phyloP scores from a whole-genome alignment of 23 red algal species.

The Gracilaria caudata region DNA sequence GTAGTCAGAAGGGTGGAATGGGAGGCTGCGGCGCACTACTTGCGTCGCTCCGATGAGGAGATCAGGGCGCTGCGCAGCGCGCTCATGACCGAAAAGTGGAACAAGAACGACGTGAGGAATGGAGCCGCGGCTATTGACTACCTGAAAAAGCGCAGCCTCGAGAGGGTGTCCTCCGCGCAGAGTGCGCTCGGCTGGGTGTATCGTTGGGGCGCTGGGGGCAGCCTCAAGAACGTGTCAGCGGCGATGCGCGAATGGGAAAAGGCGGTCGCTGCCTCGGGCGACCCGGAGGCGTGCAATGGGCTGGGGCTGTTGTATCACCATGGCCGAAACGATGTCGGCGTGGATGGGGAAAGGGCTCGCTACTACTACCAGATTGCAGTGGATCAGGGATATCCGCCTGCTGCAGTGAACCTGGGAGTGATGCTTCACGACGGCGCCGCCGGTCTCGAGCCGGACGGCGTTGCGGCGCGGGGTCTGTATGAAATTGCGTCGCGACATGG shows the following conservation, averaged over 20 bases:
- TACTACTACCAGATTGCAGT: slow-evolving; percentile 57
- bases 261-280: slow-evolving; percentile 17
- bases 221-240: slow-evolving; percentile 23
- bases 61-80: slow-evolving; percentile 21
- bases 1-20: slow-evolving; percentile 62
- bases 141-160: slow-evolving; percentile 15
- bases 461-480: slow-evolving; percentile 34
- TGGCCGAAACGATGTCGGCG: slow-evolving; percentile 21
- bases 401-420: slow-evolving; percentile 60
- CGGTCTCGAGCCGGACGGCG: slow-evolving; percentile 31
- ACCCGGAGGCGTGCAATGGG: slow-evolving; percentile 57
- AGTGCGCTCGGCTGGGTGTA: slow-evolving; percentile 65
- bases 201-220: slow-evolving; percentile 60
- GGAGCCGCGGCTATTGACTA: slow-evolving; percentile 28
- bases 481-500: slow-evolving; percentile 51
- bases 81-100: slow-evolving; percentile 47
- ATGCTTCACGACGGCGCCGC: slow-evolving; percentile 66
- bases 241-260: slow-evolving; percentile 49
- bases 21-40: slow-evolving; percentile 58
- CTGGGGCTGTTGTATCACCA: slow-evolving; percentile 67
- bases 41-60: slow-evolving; percentile 24
- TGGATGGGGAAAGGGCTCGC: slow-evolving; percentile 35
- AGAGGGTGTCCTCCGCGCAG: slow-evolving; percentile 51
- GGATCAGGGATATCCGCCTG: slow-evolving; percentile 56
- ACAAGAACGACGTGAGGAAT: slow-evolving; percentile 53